A percentile compares a stretch with the other conserved stretches of the same genome.
Conservation (phyloP, 306 rosid species). For the Pyrus bretschneideri region DNA sequence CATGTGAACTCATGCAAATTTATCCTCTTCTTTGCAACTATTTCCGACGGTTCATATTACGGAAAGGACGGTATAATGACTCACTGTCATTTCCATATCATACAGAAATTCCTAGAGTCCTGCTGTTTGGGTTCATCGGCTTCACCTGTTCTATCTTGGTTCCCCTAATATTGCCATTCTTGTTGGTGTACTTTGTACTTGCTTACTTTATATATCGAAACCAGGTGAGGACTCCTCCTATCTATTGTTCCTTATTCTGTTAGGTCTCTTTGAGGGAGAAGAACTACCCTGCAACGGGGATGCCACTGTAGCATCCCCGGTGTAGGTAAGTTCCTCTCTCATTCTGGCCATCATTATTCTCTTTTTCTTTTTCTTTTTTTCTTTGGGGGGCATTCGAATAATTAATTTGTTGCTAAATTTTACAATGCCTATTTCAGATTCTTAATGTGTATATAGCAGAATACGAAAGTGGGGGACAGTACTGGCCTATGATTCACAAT, state of each 20-base stretch:
- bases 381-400: background rate
- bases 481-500: constrained; percentile 77
- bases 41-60: constrained; percentile 38
- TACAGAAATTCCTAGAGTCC: constrained; percentile 80
- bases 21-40: constrained; percentile 56
- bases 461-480: constrained; percentile 69
- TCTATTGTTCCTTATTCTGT: background rate
- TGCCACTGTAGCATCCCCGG: background rate
- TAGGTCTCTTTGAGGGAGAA: background rate
- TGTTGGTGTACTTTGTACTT: constrained; percentile 67
- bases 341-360: background rate
- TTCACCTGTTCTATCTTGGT: constrained; percentile 78
- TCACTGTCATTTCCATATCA: constrained; percentile 74
- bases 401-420: background rate
- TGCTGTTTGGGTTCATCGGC: constrained; percentile 82
- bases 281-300: background rate
- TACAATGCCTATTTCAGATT: constrained; percentile 37
- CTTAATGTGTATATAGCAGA: constrained; percentile 67
- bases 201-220: constrained; percentile 84
- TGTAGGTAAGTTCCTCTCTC: background rate
- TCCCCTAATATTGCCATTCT: constrained; percentile 80
- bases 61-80: background rate
- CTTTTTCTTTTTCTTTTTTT: background rate
- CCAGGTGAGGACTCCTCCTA: constrained; percentile 50
- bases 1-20: constrained; percentile 71